phyloP scores from a whole-genome alignment of 2,329 filamentous ascomycete genomes.

The Colletotrichum sansevieriae region DNA sequence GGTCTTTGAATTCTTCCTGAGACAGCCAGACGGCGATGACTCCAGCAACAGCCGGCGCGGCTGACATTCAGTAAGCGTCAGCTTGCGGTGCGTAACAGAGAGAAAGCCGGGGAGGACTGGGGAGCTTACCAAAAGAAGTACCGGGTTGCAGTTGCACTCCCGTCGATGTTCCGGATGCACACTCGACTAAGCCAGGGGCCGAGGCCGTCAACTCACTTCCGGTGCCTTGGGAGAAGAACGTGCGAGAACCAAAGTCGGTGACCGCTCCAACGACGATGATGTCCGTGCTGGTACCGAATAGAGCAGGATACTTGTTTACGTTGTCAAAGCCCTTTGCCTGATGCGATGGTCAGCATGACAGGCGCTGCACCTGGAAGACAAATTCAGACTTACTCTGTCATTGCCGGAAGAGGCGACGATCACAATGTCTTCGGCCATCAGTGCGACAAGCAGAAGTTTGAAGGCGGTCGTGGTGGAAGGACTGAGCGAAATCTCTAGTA shows the following conservation, averaged over 20 bases:
- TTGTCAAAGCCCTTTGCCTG: neutral
- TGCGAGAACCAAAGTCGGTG: slow-evolving; percentile 9
- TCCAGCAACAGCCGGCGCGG: slow-evolving; percentile 16
- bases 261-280: slow-evolving; percentile 32
- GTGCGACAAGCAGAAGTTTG: slow-evolving; percentile 3
- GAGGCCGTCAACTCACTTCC: slow-evolving; percentile 19
- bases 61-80: neutral
- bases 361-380: too few species aligned
- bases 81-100: neutral
- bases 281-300: slow-evolving; percentile 15
- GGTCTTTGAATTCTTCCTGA: neutral
- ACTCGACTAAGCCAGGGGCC: neutral
- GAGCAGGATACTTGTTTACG: slow-evolving; percentile 16
- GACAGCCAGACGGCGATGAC: slow-evolving; percentile 35
- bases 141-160: too few species aligned
- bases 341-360: neutral
- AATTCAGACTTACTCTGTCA: neutral
- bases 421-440: slow-evolving; percentile 29
- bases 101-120: neutral
- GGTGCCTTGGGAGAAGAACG: slow-evolving; percentile 18
- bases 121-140: slow-evolving; percentile 18
- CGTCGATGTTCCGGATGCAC: neutral
- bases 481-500: neutral
- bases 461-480: neutral
- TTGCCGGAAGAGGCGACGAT: slow-evolving; percentile 26